These are phyloP conservation scores for Rhododendron griersonianum DNA, from an alignment of 148 eudicot species.

Conservation along the genomic window DNA sequence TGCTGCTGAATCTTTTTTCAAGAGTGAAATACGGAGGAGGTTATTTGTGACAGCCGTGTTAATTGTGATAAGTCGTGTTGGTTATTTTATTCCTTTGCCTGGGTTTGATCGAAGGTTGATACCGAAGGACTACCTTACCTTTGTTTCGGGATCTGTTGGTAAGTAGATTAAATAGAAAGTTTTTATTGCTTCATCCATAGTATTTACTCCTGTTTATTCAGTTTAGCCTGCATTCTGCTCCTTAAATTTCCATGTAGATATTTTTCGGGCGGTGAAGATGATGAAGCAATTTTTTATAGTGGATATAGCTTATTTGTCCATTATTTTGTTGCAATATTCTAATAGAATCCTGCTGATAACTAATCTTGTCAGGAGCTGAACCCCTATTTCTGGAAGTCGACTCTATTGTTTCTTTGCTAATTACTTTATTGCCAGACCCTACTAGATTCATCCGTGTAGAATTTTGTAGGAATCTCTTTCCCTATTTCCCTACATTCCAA, in stretches of 20 bases:
- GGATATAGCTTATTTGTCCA: neutral
- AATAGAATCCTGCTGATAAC: neutral
- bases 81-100: slow-evolving; percentile 93
- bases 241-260: neutral
- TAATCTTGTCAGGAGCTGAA: neutral
- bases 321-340: neutral
- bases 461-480: neutral
- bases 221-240: neutral
- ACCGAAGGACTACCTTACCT: slow-evolving; percentile 80
- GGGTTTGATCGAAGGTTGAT: slow-evolving; percentile 92
- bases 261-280: neutral
- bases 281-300: neutral
- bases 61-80: slow-evolving; percentile 73
- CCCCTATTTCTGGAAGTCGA: neutral
- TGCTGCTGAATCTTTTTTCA: slow-evolving; percentile 91
- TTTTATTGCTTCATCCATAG: neutral
- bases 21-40: slow-evolving; percentile 94
- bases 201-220: neutral
- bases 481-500: neutral
- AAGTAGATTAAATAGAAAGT: slow-evolving; percentile 14
- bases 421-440: neutral
- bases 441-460: neutral
- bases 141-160: slow-evolving; percentile 85
- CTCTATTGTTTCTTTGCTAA: neutral
- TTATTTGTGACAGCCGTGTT: slow-evolving; percentile 81